These are phyloP conservation scores for Stramenopiles sp. DNA, from an alignment of 352 stramenopile species.

Conservation along the genomic window DNA sequence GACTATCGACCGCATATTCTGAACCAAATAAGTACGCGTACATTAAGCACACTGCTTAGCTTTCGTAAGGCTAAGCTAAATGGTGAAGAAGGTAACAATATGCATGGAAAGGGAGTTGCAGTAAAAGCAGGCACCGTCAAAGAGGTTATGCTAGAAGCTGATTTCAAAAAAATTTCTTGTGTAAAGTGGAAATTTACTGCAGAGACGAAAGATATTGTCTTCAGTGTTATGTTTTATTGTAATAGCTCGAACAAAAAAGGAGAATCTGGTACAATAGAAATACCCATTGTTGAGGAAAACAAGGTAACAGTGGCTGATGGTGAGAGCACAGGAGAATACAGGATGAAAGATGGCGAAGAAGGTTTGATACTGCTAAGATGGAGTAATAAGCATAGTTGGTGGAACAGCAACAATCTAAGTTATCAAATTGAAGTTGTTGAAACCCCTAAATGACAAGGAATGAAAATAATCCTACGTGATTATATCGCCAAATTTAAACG, in stretches of 20 bases:
- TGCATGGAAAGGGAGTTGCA: neutral
- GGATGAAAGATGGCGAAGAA: neutral
- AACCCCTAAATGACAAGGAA: no score
- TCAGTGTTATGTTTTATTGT: conserved; percentile 6
- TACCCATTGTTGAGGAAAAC: neutral
- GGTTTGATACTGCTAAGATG: neutral
- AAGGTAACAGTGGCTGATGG: neutral
- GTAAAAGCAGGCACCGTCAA: neutral
- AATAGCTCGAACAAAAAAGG: neutral
- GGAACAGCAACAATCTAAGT: neutral
- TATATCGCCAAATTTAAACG: no score
- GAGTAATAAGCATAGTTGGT: conserved; percentile 11
- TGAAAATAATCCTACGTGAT: no score
- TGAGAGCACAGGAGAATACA: neutral
- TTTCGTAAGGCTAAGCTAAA: neutral
- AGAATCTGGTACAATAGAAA: neutral
- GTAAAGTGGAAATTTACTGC: neutral
- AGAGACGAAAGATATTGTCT: conserved; percentile 8
- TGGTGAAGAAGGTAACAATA: neutral
- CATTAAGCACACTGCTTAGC: neutral
- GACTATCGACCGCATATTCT: conserved; percentile 8
- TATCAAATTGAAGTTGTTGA: neutral
- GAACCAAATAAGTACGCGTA: conserved; percentile 10
- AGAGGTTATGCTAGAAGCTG: neutral
- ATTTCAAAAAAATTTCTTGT: neutral